Evolutionary conservation across 2,329 filamentous ascomycete species (phyloP).

Genomic region (Talaromyces sp.): DNA sequence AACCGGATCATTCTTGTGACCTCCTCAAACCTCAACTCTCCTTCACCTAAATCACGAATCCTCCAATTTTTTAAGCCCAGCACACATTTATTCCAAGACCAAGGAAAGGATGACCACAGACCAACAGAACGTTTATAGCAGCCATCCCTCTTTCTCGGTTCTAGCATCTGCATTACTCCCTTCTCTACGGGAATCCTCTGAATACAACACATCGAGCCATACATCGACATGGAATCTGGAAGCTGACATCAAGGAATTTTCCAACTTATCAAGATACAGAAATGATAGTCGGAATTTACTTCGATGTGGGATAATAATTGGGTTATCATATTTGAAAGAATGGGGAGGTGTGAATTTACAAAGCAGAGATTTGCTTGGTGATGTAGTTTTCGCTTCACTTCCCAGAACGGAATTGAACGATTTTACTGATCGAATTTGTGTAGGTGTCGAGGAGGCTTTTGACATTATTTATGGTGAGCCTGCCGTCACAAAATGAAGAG

Average conservation of each 20-base stretch:
- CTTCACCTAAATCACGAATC: neutral
- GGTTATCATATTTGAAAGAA: conserved; percentile 30
- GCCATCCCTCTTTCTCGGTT: conserved; percentile 30
- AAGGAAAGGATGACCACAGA: neutral
- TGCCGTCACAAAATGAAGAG: neutral
- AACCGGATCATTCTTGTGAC: too few relatives aligned
- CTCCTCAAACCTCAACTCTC: neutral
- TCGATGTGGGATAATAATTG: conserved; percentile 29
- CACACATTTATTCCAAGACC: too few relatives aligned
- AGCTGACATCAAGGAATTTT: conserved; percentile 21
- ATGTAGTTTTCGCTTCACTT: conserved; percentile 21
- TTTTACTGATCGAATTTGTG: neutral
- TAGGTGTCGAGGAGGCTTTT: conserved; percentile 10
- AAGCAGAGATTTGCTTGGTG: conserved; percentile 26
- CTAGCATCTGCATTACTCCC: conserved; percentile 31
- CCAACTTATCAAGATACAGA: conserved; percentile 20
- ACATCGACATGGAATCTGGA: conserved; percentile 27
- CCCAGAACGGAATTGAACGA: neutral
- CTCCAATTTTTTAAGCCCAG: too few relatives aligned
- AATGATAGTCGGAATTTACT: conserved; percentile 22
- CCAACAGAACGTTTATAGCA: conserved; percentile 23
- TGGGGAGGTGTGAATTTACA: conserved; percentile 20
- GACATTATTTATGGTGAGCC: neutral
- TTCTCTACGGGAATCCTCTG: neutral
- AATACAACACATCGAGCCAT: neutral